Base-by-base conservation (phyloP, 352 stramenopile genomes). In the Globisporangium barbulae region DNA sequence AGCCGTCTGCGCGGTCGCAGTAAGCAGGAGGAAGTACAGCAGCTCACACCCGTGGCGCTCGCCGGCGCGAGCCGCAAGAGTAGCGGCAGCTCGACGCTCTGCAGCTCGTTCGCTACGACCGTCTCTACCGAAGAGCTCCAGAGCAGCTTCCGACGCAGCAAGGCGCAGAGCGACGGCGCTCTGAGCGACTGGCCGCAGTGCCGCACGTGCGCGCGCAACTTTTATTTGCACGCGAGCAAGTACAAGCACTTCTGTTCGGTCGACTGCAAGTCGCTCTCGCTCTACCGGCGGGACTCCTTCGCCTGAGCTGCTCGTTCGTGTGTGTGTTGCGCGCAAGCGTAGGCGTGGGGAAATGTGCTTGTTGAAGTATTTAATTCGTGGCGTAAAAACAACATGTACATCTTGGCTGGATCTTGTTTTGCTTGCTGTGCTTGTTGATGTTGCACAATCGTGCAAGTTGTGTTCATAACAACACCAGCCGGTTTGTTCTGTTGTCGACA, bases 191-290 rank as follows among this genome's bases (percentile, higher is more conserved):
- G 73, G 73, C 62, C 69, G 44, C 69, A 78, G 59, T 92, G 83
- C 60, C 72, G 70, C 42, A 81, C 79, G 70, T 92, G 83, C 54
- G 71, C 72, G 42, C 81, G 83, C 59, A 83, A 67, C 59, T 92
- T 92, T 58, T 73, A 86, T 53, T 67, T 53, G 3, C 64, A 63
- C 30, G 73, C 81, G 31, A 90, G 77, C 70, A 70, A 68, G 53
- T 90, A 83, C 69, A 63, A 65, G 31, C 67, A 74, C 64, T 88
- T 85, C 58, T 92, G 83, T 67, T 92, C 83, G 66, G 60, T 90
- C 39, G 83, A 92, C 71, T 92, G 83, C 74, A 92, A 87, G 72
- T 89, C 83, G 30, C 78, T 81, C 22, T 79, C 83, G 64, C 67
- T 84, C 53, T 84, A 85, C 61, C 76, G 64, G 62, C 76, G 64